phyloP scores from a whole-genome alignment of 257 asterid species.

The Capsicum pubescens region DNA sequence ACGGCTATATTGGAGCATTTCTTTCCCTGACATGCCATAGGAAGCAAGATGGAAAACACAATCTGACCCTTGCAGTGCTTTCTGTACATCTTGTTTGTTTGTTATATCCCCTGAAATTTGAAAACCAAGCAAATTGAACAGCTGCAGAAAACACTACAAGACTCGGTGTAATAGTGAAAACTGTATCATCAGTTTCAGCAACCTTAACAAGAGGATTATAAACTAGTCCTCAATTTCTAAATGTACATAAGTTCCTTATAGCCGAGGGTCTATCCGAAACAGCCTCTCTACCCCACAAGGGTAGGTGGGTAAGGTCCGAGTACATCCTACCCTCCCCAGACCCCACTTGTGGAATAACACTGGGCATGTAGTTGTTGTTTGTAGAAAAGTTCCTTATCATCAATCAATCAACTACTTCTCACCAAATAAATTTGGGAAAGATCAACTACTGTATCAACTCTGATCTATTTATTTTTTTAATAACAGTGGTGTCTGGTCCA shows the following conservation, averaged over 20 bases:
- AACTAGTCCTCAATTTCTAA: background rate
- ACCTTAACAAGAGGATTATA: background rate
- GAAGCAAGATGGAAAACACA: constrained; percentile 98
- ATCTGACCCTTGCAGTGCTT: constrained; percentile 72
- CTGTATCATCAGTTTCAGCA: background rate
- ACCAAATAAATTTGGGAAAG: background rate
- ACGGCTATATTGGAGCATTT: constrained; percentile 87
- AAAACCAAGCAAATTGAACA: background rate
- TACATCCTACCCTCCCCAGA: no score
- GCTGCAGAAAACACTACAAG: background rate
- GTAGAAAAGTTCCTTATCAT: background rate
- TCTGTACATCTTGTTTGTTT: constrained; percentile 63
- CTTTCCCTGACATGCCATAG: constrained; percentile 96
- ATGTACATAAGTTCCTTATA: background rate
- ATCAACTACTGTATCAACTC: background rate
- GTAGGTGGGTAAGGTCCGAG: no score
- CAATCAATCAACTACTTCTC: background rate
- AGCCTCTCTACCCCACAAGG: no score
- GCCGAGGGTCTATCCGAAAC: no score
- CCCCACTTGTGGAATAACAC: no score
- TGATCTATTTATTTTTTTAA: background rate
- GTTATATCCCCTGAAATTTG: constrained; percentile 68
- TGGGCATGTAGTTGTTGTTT: no score
- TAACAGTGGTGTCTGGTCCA: no score
- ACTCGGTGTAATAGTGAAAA: background rate